Conservation (phyloP, 148 eudicot species). For the Chenopodium berlandieri region DNA sequence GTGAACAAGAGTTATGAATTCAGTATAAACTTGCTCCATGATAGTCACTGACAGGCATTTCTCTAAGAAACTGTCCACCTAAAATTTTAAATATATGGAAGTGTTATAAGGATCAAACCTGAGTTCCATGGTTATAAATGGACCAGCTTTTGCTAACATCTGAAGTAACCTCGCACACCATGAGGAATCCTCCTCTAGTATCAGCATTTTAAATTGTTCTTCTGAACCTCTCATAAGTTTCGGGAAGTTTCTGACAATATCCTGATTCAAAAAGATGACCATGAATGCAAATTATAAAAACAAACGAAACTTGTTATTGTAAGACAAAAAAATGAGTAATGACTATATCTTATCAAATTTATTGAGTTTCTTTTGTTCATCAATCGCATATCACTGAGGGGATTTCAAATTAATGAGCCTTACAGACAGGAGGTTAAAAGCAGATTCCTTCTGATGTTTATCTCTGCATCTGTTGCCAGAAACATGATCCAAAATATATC, state of each 20-base stretch:
- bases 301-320: background rate
- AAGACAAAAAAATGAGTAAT: background rate
- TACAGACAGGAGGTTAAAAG: slow-evolving; percentile 67
- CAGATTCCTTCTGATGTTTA: slow-evolving; percentile 34
- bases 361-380: background rate
- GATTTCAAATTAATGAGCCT: slow-evolving; percentile 26
- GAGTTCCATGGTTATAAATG: slow-evolving; percentile 44
- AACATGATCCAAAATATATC: slow-evolving; percentile 53
- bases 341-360: background rate
- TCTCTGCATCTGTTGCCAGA: slow-evolving; percentile 33
- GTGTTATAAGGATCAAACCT: slow-evolving; percentile 41
- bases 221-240: slow-evolving; percentile 72
- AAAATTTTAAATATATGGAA: background rate
- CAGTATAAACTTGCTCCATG: background rate
- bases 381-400: background rate
- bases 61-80: background rate
- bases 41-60: background rate
- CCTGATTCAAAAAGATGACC: slow-evolving; percentile 36
- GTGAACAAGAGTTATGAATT: background rate
- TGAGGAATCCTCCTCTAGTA: slow-evolving; percentile 44
- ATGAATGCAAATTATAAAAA: background rate
- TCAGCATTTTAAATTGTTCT: slow-evolving; percentile 45
- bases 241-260: slow-evolving; percentile 59
- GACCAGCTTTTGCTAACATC: slow-evolving; percentile 59
- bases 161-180: slow-evolving; percentile 52